These are phyloP conservation scores for Penicillium tannophilum DNA, from an alignment of 495 filamentous ascomycete species.

Conservation along the genomic window DNA sequence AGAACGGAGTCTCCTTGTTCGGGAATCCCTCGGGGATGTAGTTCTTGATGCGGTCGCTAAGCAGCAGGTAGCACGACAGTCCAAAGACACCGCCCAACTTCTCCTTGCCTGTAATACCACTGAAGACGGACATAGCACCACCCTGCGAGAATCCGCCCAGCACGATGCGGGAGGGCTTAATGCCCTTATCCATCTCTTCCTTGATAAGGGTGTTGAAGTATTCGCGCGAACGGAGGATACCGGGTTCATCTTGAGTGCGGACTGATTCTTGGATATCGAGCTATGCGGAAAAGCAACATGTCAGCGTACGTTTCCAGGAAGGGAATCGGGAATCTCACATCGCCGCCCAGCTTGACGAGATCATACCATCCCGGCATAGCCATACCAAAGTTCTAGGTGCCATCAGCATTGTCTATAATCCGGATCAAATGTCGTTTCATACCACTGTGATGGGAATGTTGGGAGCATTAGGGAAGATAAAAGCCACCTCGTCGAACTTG, in stretches of 20 bases:
- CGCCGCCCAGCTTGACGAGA: slow-evolving; percentile 61
- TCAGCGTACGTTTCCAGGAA: slow-evolving; percentile 1
- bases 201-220: slow-evolving; percentile 83
- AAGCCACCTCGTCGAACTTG: slow-evolving; percentile 86
- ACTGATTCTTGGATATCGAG: slow-evolving; percentile 51
- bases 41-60: slow-evolving; percentile 70
- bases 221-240: slow-evolving; percentile 70
- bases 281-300: slow-evolving; percentile 18
- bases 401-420: not conserved
- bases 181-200: slow-evolving; percentile 78
- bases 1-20: slow-evolving; percentile 82
- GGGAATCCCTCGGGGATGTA: slow-evolving; percentile 62
- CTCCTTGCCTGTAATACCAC: slow-evolving; percentile 69
- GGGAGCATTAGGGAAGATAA: slow-evolving; percentile 94
- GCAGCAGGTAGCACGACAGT: slow-evolving; percentile 78
- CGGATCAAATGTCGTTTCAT: slow-evolving; percentile 32
- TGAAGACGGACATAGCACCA: slow-evolving; percentile 61
- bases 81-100: slow-evolving; percentile 88
- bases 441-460: slow-evolving; percentile 84
- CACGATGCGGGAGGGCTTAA: slow-evolving; percentile 79
- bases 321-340: slow-evolving; percentile 33
- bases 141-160: slow-evolving; percentile 71
- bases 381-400: slow-evolving; percentile 72
- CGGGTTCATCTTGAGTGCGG: slow-evolving; percentile 71
- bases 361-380: slow-evolving; percentile 93